Evolutionary conservation across 129 eudicot genomes (phyloP).

Genomic region (Flaveria trinervia): DNA sequence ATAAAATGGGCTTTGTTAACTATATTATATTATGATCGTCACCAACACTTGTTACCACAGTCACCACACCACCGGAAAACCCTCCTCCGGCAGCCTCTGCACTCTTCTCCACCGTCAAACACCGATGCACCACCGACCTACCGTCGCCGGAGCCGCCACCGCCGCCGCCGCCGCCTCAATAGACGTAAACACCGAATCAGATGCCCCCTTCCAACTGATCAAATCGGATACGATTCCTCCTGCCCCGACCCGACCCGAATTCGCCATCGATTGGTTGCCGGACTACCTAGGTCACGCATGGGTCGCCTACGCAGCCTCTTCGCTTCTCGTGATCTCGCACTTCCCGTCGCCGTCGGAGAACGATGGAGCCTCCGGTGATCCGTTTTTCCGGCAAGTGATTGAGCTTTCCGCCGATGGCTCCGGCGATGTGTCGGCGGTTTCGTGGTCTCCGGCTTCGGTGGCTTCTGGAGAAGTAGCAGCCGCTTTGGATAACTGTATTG

Average conservation of each 20-base stretch:
- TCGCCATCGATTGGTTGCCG: slow-evolving; percentile 65
- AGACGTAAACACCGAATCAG: slow-evolving; percentile 24
- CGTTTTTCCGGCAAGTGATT: slow-evolving; percentile 71
- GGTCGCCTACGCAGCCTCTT: slow-evolving; percentile 92
- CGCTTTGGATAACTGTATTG: slow-evolving; percentile 52
- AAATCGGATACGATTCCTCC: slow-evolving; percentile 72
- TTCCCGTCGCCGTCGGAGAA: slow-evolving; percentile 58
- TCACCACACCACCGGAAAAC: slow-evolving; percentile 17
- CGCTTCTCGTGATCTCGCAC: slow-evolving; percentile 91
- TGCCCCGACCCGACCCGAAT: slow-evolving; percentile 50
- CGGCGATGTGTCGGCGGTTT: slow-evolving; percentile 50
- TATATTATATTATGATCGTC: not conserved
- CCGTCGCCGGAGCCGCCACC: slow-evolving; percentile 11
- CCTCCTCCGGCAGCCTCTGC: not conserved
- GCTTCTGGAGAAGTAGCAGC: slow-evolving; percentile 76
- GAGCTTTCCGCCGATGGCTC: slow-evolving; percentile 55
- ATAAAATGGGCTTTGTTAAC: too few relatives aligned
- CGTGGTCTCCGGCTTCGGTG: slow-evolving; percentile 68
- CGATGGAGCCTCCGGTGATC: slow-evolving; percentile 44
- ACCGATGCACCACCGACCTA: slow-evolving; percentile 28
- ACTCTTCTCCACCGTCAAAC: not conserved
- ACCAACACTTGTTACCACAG: not conserved
- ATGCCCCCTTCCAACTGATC: slow-evolving; percentile 55
- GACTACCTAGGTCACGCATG: slow-evolving; percentile 85
- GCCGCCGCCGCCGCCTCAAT: slow-evolving; percentile 22